Evolutionary conservation across 2,329 filamentous ascomycete species (phyloP).

Genomic region (Tolypocladium album): DNA sequence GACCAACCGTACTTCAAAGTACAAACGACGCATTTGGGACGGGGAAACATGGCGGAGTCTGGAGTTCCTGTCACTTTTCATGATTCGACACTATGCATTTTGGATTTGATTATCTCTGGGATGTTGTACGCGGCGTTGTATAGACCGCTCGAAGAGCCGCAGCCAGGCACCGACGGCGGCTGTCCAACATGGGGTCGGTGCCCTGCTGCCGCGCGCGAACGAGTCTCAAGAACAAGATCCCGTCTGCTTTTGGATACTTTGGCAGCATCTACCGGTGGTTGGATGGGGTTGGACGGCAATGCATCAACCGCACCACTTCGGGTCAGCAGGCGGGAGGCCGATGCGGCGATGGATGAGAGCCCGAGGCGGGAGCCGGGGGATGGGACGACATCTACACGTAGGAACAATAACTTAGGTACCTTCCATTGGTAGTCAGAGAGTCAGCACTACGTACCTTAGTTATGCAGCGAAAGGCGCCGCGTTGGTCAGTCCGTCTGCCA

Average conservation of each 20-base stretch:
- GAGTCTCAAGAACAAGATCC: not conserved
- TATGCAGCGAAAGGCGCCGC: not conserved
- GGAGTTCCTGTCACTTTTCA: not conserved
- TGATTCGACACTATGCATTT: not conserved
- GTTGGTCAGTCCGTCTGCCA: not conserved
- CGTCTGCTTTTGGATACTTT: not conserved
- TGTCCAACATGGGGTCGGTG: not conserved
- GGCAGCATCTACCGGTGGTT: not conserved
- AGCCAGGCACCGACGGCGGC: not conserved
- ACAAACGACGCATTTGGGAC: not conserved
- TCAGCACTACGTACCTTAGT: not conserved
- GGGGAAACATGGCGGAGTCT: not conserved
- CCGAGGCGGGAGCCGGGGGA: not conserved
- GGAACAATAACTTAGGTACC: not conserved
- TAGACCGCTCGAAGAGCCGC: not conserved
- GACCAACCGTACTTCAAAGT: not conserved
- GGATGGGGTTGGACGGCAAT: not conserved
- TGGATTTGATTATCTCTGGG: not conserved
- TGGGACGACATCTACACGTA: not conserved
- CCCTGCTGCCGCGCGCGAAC: not conserved
- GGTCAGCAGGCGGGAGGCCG: not conserved
- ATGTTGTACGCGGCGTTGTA: not conserved
- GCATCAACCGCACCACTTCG: not conserved
- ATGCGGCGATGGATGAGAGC: not conserved
- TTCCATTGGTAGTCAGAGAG: too few relatives aligned